phyloP scores from a whole-genome alignment of 2,329 filamentous ascomycete species.

The Aureobasidium pullulans region DNA sequence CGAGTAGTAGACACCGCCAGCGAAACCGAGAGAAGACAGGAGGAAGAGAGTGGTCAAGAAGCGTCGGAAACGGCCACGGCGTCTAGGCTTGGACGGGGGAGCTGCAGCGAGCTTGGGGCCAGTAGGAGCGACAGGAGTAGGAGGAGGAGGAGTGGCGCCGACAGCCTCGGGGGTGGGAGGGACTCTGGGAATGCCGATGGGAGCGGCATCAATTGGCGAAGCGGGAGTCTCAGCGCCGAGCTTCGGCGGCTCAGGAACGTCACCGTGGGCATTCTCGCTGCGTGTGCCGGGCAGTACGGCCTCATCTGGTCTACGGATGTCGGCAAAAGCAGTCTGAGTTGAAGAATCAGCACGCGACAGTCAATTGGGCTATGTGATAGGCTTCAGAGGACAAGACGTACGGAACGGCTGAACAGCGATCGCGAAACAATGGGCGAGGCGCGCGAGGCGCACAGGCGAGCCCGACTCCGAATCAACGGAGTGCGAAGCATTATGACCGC shows the following conservation, averaged over 20 bases:
- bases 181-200: slow-evolving; percentile 20
- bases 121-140: slow-evolving; percentile 17
- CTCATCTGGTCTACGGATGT: slow-evolving; percentile 24
- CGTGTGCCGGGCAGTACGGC: slow-evolving; percentile 28
- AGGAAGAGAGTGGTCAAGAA: slow-evolving; percentile 71
- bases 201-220: slow-evolving; percentile 15
- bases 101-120: slow-evolving; percentile 30
- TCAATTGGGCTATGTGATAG: neutral
- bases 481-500: slow-evolving; percentile 18
- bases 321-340: slow-evolving; percentile 25
- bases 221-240: slow-evolving; percentile 18
- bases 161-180: slow-evolving; percentile 17
- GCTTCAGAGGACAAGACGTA: slow-evolving; percentile 5
- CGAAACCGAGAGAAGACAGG: slow-evolving; percentile 71
- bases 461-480: slow-evolving; percentile 17
- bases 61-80: slow-evolving; percentile 66
- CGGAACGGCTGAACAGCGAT: slow-evolving; percentile 17
- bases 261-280: slow-evolving; percentile 22
- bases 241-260: slow-evolving; percentile 25
- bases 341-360: slow-evolving; percentile 1
- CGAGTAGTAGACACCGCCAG: slow-evolving; percentile 84
- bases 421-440: slow-evolving; percentile 10
- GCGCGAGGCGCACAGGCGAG: slow-evolving; percentile 8
- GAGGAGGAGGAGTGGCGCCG: slow-evolving; percentile 22
- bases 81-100: slow-evolving; percentile 44